A percentile compares a stretch with the other conserved stretches of the same genome.
phyloP scores from a whole-genome alignment of 768 basidiomycete genomes.

The Lepiota venenata region DNA sequence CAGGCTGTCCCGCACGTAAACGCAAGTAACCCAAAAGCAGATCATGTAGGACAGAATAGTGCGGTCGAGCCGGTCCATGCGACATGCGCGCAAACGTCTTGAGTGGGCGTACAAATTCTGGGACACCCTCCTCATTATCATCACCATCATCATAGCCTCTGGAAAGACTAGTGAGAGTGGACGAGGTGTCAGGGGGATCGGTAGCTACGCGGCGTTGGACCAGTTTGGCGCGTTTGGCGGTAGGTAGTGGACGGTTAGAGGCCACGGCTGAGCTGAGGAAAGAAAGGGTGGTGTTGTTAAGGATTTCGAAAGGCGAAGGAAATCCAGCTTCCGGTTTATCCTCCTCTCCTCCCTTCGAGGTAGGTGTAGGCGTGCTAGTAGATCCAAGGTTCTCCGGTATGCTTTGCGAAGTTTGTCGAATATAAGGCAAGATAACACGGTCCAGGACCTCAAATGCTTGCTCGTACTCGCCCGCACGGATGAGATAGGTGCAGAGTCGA shows the following conservation, averaged over 20 bases:
- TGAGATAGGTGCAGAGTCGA: conserved; percentile 68
- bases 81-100: not conserved
- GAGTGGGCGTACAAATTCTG: conserved; percentile 7
- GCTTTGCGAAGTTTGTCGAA: conserved; percentile 1
- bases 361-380: not conserved
- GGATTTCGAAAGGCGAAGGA: conserved; percentile 1
- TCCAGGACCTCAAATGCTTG: conserved; percentile 84
- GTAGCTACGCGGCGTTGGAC: not conserved
- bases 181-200: not conserved
- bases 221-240: not conserved
- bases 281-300: conserved; percentile 4
- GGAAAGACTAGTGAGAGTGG: not conserved
- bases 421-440: conserved; percentile 63
- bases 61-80: not conserved
- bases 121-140: not conserved
- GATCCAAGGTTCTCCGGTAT: not conserved
- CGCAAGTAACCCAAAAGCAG: conserved; percentile 8
- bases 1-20: conserved; percentile 7
- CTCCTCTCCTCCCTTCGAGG: not conserved
- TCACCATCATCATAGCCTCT: not conserved
- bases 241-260: not conserved
- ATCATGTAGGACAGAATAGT: conserved; percentile 1
- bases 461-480: conserved; percentile 78
- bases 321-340: not conserved
- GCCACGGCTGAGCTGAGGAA: not conserved